These are phyloP conservation scores for Irineochytrium annulatum DNA, from an alignment of 192 early-diverging fungal species.

Conservation along the genomic window DNA sequence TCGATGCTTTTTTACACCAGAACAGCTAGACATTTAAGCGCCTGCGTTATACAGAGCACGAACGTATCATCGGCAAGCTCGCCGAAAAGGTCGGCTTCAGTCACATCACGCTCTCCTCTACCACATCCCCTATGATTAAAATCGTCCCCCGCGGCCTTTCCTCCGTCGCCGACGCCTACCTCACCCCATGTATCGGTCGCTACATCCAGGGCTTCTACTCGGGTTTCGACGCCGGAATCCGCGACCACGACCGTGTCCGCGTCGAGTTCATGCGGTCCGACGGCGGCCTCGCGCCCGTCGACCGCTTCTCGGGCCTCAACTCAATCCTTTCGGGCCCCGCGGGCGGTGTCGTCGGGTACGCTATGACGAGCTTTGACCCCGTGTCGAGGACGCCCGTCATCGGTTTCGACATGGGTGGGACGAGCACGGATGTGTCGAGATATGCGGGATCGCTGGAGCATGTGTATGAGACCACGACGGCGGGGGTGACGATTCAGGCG, in stretches of 20 bases:
- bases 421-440: slow-evolving; percentile 79
- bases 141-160: slow-evolving; percentile 90
- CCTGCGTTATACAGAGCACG: slow-evolving; percentile 62
- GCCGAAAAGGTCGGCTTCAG: slow-evolving; percentile 74
- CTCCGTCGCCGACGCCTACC: slow-evolving; percentile 86
- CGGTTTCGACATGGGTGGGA: slow-evolving; percentile 95
- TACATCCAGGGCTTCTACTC: slow-evolving; percentile 82
- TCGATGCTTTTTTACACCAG: not conserved
- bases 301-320: slow-evolving; percentile 77
- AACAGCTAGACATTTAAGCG: not conserved
- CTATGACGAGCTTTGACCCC: slow-evolving; percentile 44
- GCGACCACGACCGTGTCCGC: slow-evolving; percentile 30
- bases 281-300: slow-evolving; percentile 86
- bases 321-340: slow-evolving; percentile 95
- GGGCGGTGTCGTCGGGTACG: slow-evolving; percentile 89
- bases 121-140: slow-evolving; percentile 89
- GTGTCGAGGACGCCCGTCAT: slow-evolving; percentile 64
- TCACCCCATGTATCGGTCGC: slow-evolving; percentile 84
- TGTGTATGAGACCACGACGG: slow-evolving; percentile 89
- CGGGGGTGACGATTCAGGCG: slow-evolving; percentile 82
- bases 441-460: slow-evolving; percentile 87
- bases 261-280: slow-evolving; percentile 99
- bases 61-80: slow-evolving; percentile 61
- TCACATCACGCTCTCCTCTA: slow-evolving; percentile 78
- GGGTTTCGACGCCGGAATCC: slow-evolving; percentile 76